phyloP scores from a whole-genome alignment of 2,329 filamentous ascomycete genomes.

The Waltergamsia citrina region DNA sequence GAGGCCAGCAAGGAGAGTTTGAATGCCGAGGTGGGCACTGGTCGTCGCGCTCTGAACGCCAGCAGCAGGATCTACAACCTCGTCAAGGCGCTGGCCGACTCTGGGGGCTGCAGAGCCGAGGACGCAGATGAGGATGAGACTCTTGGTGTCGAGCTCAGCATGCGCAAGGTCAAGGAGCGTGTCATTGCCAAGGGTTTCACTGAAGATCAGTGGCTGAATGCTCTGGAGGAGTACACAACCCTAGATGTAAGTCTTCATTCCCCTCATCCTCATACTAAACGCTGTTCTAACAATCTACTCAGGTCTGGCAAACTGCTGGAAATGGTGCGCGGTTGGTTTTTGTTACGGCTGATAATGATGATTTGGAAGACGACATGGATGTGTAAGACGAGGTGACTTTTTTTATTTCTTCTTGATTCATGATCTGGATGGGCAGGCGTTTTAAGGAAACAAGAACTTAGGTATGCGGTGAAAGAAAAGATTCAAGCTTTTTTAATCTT shows the following conservation, averaged over 20 bases:
- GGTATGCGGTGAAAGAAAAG: slow-evolving; percentile 6
- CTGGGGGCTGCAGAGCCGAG: slow-evolving; percentile 74
- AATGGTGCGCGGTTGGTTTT: slow-evolving; percentile 64
- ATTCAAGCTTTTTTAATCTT: slow-evolving; percentile 8
- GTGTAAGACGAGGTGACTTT: slow-evolving; percentile 8
- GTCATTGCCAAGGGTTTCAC: slow-evolving; percentile 97
- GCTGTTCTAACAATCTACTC: slow-evolving; percentile 23
- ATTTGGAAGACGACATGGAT: slow-evolving; percentile 38
- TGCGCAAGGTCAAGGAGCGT: slow-evolving; percentile 81
- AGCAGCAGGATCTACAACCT: slow-evolving; percentile 92
- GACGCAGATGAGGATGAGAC: slow-evolving; percentile 47
- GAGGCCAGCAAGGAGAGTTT: slow-evolving; percentile 91
- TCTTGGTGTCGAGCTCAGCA: slow-evolving; percentile 60
- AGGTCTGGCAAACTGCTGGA: slow-evolving; percentile 73
- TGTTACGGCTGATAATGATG: slow-evolving; percentile 47
- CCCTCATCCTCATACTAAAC: neutral
- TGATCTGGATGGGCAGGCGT: neutral
- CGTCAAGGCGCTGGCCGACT: slow-evolving; percentile 78
- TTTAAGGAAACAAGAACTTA: slow-evolving; percentile 3
- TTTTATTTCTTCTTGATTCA: neutral
- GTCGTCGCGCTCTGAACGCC: slow-evolving; percentile 63
- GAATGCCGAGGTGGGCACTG: slow-evolving; percentile 56
- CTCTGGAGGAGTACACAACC: slow-evolving; percentile 80
- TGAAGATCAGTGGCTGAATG: slow-evolving; percentile 78
- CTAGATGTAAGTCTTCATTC: slow-evolving; percentile 67